Conservation (phyloP, 2,329 filamentous ascomycete genomes). For the Apiospora kogelbergensis region DNA sequence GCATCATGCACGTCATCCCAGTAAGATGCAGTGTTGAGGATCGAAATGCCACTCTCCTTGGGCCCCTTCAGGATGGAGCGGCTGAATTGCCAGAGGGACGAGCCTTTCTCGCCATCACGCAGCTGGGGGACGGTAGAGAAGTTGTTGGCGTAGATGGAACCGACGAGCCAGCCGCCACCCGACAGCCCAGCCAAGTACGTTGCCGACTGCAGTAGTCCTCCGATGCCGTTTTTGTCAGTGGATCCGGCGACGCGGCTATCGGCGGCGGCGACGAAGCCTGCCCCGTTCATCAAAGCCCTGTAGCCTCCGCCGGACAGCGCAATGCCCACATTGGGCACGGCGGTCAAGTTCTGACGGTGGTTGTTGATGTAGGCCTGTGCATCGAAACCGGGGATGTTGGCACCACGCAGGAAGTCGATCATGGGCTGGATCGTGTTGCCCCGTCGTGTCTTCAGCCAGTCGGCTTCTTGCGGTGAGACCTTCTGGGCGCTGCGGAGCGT, state of each 20-base stretch:
- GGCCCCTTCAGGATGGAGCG: slow-evolving; percentile 36
- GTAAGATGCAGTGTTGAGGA: slow-evolving; percentile 46
- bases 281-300: slow-evolving; percentile 69
- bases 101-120: slow-evolving; percentile 29
- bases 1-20: slow-evolving; percentile 58
- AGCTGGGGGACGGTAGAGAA: slow-evolving; percentile 60
- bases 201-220: slow-evolving; percentile 65
- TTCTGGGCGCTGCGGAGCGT: slow-evolving; percentile 61
- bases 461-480: slow-evolving; percentile 68
- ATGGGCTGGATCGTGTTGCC: slow-evolving; percentile 75
- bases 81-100: slow-evolving; percentile 36
- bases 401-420: slow-evolving; percentile 67
- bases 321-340: slow-evolving; percentile 54
- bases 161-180: slow-evolving; percentile 75
- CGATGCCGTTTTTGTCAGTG: slow-evolving; percentile 60
- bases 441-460: slow-evolving; percentile 73
- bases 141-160: slow-evolving; percentile 73
- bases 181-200: slow-evolving; percentile 75
- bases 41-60: slow-evolving; percentile 25
- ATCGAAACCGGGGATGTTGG: slow-evolving; percentile 71
- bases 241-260: slow-evolving; percentile 63
- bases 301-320: slow-evolving; percentile 73
- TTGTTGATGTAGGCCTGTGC: slow-evolving; percentile 62
- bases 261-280: slow-evolving; percentile 67
- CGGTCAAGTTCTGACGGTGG: slow-evolving; percentile 64